Evolutionary conservation across 345 rosid genomes (phyloP).

Genomic region (Gossypium australe): DNA sequence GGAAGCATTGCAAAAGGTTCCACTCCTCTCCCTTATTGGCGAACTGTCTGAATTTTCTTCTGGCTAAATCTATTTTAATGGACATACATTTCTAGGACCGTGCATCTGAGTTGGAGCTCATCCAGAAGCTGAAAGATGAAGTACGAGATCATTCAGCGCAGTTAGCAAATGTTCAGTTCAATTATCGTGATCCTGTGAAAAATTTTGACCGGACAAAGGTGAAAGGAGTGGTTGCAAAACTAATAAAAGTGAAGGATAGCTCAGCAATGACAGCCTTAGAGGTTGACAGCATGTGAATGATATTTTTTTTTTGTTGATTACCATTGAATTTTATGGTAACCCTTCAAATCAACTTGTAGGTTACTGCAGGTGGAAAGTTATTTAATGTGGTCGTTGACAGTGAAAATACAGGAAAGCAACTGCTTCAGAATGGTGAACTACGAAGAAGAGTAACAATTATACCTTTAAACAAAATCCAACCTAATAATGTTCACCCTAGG

Average conservation of each 20-base stretch:
- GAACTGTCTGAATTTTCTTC: slow-evolving; percentile 17
- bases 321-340: slow-evolving; percentile 12
- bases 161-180: slow-evolving; percentile 78
- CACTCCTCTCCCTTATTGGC: slow-evolving; percentile 9
- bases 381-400: slow-evolving; percentile 89
- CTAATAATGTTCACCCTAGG: slow-evolving; percentile 44
- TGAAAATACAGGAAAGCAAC: slow-evolving; percentile 86
- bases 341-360: slow-evolving; percentile 42
- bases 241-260: slow-evolving; percentile 78
- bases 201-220: slow-evolving; percentile 89
- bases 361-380: slow-evolving; percentile 87
- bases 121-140: slow-evolving; percentile 75
- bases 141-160: slow-evolving; percentile 67
- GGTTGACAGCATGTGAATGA: slow-evolving; percentile 37
- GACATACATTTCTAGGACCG: slow-evolving; percentile 52
- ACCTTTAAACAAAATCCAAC: slow-evolving; percentile 85
- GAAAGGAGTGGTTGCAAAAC: slow-evolving; percentile 94
- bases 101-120: slow-evolving; percentile 54
- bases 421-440: slow-evolving; percentile 91
- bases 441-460: slow-evolving; percentile 88
- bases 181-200: slow-evolving; percentile 73
- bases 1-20: slow-evolving; percentile 87
- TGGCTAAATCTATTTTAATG: slow-evolving; percentile 4
- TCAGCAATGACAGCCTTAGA: slow-evolving; percentile 87
- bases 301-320: background rate